These are phyloP conservation scores for Tricholoma sp. DNA, from an alignment of 768 basidiomycete species.

Conservation along the genomic window DNA sequence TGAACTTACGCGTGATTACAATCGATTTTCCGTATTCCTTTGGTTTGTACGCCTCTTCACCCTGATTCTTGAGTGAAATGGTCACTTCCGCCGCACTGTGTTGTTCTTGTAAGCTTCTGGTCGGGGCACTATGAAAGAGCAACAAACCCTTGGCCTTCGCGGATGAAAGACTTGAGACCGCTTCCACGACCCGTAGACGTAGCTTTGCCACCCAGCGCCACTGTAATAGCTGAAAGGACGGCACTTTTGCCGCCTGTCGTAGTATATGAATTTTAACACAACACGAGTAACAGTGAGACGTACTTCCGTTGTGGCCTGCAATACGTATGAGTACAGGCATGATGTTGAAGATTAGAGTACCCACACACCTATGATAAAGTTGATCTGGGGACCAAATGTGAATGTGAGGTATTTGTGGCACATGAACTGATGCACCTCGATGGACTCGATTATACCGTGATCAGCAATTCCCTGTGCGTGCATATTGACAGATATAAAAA, in stretches of 20 bases:
- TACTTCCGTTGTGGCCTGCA: slow-evolving; percentile 88
- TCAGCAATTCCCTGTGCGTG: slow-evolving; percentile 68
- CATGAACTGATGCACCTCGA: slow-evolving; percentile 94
- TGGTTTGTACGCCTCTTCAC: slow-evolving; percentile 82
- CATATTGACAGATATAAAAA: slow-evolving; percentile 1
- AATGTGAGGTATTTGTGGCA: slow-evolving; percentile 85
- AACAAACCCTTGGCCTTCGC: slow-evolving; percentile 73
- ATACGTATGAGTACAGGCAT: slow-evolving; percentile 1
- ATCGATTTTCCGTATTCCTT: slow-evolving; percentile 86
- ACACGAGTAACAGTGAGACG: background rate
- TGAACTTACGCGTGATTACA: slow-evolving; percentile 76
- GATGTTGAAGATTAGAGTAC: background rate
- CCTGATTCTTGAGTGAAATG: slow-evolving; percentile 82
- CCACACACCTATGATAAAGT: slow-evolving; percentile 85
- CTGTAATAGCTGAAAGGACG: slow-evolving; percentile 85
- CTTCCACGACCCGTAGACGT: slow-evolving; percentile 84
- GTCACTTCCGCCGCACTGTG: slow-evolving; percentile 67
- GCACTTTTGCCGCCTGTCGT: slow-evolving; percentile 88
- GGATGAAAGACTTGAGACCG: slow-evolving; percentile 81
- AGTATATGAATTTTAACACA: background rate
- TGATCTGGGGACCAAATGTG: slow-evolving; percentile 88
- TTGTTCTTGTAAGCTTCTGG: background rate
- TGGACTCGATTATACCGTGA: slow-evolving; percentile 79
- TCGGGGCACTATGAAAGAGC: background rate
- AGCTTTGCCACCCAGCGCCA: slow-evolving; percentile 93